Evolutionary conservation across 176 grass and related monocot genomes (phyloP), one percentile per base, ranked within the genome.

Genomic region (Eleusine indica): DNA sequence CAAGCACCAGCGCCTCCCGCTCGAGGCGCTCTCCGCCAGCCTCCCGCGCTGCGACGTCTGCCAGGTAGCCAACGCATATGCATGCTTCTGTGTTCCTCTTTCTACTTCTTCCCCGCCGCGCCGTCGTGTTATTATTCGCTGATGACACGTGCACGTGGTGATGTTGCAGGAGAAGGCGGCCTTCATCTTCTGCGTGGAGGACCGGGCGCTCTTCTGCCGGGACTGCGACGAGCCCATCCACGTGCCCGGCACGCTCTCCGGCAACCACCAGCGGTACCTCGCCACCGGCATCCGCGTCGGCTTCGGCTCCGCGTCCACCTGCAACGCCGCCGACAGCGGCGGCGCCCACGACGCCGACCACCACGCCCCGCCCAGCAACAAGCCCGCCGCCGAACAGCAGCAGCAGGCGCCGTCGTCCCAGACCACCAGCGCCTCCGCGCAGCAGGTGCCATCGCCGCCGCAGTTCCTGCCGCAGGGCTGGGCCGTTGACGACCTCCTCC

Each of bases 161-260:
- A 0, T 25, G 11, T 47, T 37, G 37, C 77, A 97, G 96, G 97
- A 99, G 88, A 99, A 96, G 85, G 89, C 93, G 40, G 97, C 97
- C 11, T 96, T 99, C 70, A 99, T 99, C 74, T 99, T 99, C 91
- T 99, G 97, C 76, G 93, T 99, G 39, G 93, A 99, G 77, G 97
- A 99, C 84, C 69, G 96, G 77, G 97, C 97, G 66, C 97, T 99
- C 37, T 96, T 99, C 87, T 99, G 97, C 91, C 80, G 89, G 17
- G 97, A 99, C 71, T 99, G 97, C 74, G 97, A 99, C 84, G 96
- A 94, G 86, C 87, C 93, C 51, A 96, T 96, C 73, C 97, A 99
- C 46, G 91, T 99, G 4, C 80, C 93, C 2, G 91, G 93, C 21
- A 94, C 93, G 52, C 91, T 99, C n/a, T 87, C 93, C 40, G 97